These are phyloP conservation scores for Candida methanosorbosa DNA, from an alignment of 805 yeast genomes.

Conservation along the genomic window DNA sequence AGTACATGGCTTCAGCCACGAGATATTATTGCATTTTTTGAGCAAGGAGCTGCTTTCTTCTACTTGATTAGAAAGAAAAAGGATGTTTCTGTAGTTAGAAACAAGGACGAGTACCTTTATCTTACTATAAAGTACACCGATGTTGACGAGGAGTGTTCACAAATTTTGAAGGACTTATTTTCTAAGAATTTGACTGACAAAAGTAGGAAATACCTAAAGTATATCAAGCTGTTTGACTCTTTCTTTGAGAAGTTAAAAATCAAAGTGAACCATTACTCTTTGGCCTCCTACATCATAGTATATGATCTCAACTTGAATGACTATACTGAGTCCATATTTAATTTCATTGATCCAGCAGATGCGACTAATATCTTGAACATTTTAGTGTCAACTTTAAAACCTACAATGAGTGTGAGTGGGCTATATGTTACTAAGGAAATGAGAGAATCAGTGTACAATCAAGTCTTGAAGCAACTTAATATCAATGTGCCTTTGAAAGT, in stretches of 20 bases:
- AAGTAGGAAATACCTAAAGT: conserved; percentile 10
- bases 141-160: conserved; percentile 35
- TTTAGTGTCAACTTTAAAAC: conserved; percentile 7
- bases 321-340: background rate
- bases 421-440: background rate
- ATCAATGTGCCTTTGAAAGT: conserved; percentile 59
- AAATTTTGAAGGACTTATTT: conserved; percentile 15
- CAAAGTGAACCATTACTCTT: conserved; percentile 20
- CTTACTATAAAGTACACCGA: conserved; percentile 38
- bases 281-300: conserved; percentile 12
- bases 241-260: conserved; percentile 13
- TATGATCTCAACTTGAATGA: conserved; percentile 1
- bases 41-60: conserved; percentile 60
- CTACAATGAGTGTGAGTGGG: conserved; percentile 1
- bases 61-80: conserved; percentile 36
- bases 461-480: conserved; percentile 9
- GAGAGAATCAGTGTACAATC: background rate
- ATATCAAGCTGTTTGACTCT: conserved; percentile 11
- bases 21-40: conserved; percentile 46
- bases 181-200: conserved; percentile 4
- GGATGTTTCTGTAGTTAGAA: conserved; percentile 1
- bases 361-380: conserved; percentile 4
- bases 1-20: conserved; percentile 23
- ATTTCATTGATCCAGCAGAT: conserved; percentile 8
- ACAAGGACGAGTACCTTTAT: conserved; percentile 26